Base-by-base conservation (phyloP, 2,329 filamentous ascomycete genomes). In the Magnaporthiopsis incrustans region DNA sequence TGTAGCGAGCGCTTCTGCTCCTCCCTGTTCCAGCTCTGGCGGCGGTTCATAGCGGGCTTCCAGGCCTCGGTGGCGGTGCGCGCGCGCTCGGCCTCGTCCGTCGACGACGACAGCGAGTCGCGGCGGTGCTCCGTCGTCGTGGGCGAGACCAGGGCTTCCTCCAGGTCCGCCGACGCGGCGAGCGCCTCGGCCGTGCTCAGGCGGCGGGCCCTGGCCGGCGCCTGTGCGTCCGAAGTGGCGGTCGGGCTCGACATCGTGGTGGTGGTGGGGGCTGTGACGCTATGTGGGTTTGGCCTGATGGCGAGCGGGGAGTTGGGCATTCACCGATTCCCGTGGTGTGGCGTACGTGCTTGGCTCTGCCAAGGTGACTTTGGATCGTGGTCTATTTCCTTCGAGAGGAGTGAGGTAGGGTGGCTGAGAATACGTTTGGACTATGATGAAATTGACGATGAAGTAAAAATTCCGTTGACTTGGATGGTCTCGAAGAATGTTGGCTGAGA, bases 11-110 rank as follows among this genome's bases (percentile, higher is more conserved):
- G 82, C 72, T 83, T 84, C 71, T 78, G 77, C 70, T 84, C 83
- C 72, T 86, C 80, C 50, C 76, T 75, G 69, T 75, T 79, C 76
- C 79, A 86, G 73, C 81, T 83, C 71, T 81, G 79, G 60, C 81
- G 78, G 12, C 79, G 76, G 67, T 77, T 73, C 63, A 78, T 68
- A 25, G 70, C 68, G 10, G 83, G 83, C 68, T 77, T 77, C 83
- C 83, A 85, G n/a, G 69, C 70, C 3, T 70, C 70, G 5, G 75
- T 77, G 65, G 68, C 66, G 64, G 67, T 70, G 72, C 77, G 77
- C 67, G 73, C 76, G 59, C 75, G 74, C 44, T 70, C 68, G 44
- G 75, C 73, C 64, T 76, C 73, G 53, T 62, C 18, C 2, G 5
- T 6, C 7, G 30, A 30, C 30, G 30, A 30, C 61, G 65, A 22